Evolutionary conservation across 192 early-diverging fungal species (phyloP).

Genomic region (Coemansia nantahalensis): DNA sequence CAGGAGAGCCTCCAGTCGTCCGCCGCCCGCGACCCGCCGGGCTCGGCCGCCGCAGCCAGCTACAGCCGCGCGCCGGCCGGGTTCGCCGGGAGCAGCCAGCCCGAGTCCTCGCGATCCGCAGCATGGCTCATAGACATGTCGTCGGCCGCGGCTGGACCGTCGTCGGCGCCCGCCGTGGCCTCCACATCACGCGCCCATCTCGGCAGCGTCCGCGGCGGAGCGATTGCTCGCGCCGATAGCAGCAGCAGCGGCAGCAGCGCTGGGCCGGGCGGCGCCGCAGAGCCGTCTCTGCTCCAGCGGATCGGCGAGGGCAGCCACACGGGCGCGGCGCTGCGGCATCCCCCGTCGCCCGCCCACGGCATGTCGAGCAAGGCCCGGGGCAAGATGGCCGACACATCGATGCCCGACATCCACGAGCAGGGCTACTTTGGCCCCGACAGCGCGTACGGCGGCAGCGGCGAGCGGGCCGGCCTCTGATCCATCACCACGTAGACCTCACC

Average conservation of each 20-base stretch:
- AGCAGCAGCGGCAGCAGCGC: conserved; percentile 4
- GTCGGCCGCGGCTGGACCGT: background rate
- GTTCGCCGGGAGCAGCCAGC: conserved; percentile 1
- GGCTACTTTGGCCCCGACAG: conserved; percentile 4
- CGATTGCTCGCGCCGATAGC: too few relatives aligned
- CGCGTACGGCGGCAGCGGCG: conserved; percentile 15
- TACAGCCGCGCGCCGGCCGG: background rate
- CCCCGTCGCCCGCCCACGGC: background rate
- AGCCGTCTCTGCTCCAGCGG: background rate
- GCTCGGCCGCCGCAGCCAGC: background rate
- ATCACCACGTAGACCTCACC: too few relatives aligned
- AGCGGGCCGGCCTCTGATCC: conserved; percentile 5
- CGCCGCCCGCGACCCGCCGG: too few relatives aligned
- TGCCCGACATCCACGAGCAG: background rate
- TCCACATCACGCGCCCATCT: conserved; percentile 5
- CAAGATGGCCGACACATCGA: conserved; percentile 35
- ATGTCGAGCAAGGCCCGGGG: conserved; percentile 51
- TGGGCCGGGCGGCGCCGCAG: background rate
- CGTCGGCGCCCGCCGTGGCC: conserved; percentile 5
- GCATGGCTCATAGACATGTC: conserved; percentile 14
- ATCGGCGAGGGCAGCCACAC: background rate
- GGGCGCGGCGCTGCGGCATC: background rate
- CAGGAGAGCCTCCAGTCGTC: conserved; percentile 34
- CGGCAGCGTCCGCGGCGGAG: too few relatives aligned
- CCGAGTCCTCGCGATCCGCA: conserved; percentile 21